These are phyloP conservation scores for Dichotomocladium elegans DNA, from an alignment of 371 early-diverging fungal species.

Conservation along the genomic window DNA sequence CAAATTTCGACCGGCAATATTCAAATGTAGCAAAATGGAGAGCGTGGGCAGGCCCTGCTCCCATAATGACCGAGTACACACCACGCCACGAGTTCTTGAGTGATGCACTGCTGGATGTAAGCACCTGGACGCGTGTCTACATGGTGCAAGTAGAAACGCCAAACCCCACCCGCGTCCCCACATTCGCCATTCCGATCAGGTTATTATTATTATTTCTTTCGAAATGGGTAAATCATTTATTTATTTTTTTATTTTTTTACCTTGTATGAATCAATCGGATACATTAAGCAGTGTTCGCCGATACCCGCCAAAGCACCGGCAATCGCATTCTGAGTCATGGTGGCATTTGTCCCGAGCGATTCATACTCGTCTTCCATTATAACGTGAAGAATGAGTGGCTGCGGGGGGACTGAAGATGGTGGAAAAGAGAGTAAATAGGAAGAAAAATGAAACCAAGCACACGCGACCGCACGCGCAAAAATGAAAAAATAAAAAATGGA, in stretches of 20 bases:
- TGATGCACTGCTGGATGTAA: slow-evolving; percentile 7
- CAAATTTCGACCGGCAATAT: slow-evolving; percentile 72
- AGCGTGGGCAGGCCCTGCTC: slow-evolving; percentile 96
- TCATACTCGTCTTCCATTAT: slow-evolving; percentile 79
- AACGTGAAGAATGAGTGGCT: not conserved
- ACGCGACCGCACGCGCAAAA: too few relatives aligned
- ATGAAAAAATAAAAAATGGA: too few relatives aligned
- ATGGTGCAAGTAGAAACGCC: not conserved
- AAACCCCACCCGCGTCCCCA: too few relatives aligned
- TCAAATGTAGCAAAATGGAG: slow-evolving; percentile 95
- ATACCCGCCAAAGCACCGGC: slow-evolving; percentile 97
- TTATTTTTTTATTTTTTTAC: slow-evolving; percentile 38
- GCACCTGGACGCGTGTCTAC: slow-evolving; percentile 47
- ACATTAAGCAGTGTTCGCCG: slow-evolving; percentile 93
- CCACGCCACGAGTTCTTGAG: slow-evolving; percentile 81
- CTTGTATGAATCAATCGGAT: slow-evolving; percentile 93
- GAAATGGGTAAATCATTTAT: not conserved
- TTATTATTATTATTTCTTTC: not conserved
- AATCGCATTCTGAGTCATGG: slow-evolving; percentile 74
- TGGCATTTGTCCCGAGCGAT: slow-evolving; percentile 75
- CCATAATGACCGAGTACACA: slow-evolving; percentile 83
- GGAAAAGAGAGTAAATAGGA: too few relatives aligned
- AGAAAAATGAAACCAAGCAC: too few relatives aligned
- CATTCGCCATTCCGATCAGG: too few relatives aligned
- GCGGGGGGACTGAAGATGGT: too few relatives aligned